These are phyloP conservation scores for Fusarium burgessii DNA, from an alignment of 2,329 filamentous ascomycete genomes.

Conservation along the genomic window DNA sequence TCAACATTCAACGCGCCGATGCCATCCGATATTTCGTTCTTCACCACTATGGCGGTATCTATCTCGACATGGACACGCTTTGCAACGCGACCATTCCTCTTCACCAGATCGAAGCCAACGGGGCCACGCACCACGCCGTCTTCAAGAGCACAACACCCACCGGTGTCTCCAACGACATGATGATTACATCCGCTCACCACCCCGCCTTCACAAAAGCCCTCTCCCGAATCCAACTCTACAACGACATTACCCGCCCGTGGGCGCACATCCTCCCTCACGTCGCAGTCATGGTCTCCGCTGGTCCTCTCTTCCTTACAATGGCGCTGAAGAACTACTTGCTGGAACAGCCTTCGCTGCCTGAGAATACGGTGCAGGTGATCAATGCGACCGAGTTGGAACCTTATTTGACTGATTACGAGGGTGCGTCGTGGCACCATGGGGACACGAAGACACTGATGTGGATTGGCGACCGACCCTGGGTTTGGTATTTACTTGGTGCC, in stretches of 20 bases:
- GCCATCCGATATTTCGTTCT: constrained; percentile 81
- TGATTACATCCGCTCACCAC: constrained; percentile 78
- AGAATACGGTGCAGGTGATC: constrained; percentile 47
- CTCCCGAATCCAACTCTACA: constrained; percentile 70
- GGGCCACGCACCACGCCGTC: constrained; percentile 42
- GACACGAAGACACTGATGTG: constrained; percentile 63
- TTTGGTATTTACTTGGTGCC: constrained; percentile 49
- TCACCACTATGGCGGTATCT: constrained; percentile 77
- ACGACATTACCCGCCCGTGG: constrained; percentile 73
- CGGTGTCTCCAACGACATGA: constrained; percentile 84
- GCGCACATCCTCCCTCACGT: constrained; percentile 72
- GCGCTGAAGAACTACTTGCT: constrained; percentile 80
- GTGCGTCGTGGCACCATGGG: constrained; percentile 60
- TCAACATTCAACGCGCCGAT: constrained; percentile 79
- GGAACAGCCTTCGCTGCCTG: constrained; percentile 53
- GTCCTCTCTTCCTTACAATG: constrained; percentile 80
- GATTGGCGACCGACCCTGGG: constrained; percentile 55
- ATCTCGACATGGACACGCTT: constrained; percentile 68
- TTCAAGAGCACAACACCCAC: constrained; percentile 72
- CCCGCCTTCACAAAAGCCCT: constrained; percentile 80
- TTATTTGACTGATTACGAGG: constrained; percentile 54
- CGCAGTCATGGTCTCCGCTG: constrained; percentile 83
- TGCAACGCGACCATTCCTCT: constrained; percentile 49
- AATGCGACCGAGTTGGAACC: constrained; percentile 41
- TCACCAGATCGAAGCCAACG: constrained; percentile 44